Evolutionary conservation across 768 basidiomycete species (phyloP), one percentile per base, ranked within the genome.

Genomic region (Psilocybe cubensis): DNA sequence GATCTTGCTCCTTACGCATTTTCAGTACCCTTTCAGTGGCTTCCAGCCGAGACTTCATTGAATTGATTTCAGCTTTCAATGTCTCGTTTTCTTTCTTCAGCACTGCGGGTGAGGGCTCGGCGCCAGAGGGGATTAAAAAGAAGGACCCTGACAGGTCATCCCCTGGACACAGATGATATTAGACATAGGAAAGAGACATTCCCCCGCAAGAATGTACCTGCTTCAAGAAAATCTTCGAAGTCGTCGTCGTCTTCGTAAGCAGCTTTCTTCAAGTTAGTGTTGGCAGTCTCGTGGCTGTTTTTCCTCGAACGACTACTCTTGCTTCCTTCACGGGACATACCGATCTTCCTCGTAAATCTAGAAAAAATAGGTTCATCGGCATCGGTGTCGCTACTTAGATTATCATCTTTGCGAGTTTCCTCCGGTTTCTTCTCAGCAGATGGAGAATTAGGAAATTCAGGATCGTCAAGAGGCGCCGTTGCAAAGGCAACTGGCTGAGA

Each of bases 401-500:
- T 83, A 4, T 76, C 79, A 47, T 88, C 83, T 54, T 81, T 75
- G 7, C 72, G 76, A 27, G 68, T 62, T 8, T 62, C 63, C 55
- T 68, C 68, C 58, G 62, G 25, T 64, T 68, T 52, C 57, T 59
- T 65, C 48, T 58, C 60, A 10, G 66, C 44, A 27, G 59, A 38
- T 7, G 69, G 57, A 2, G 74, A 58, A 54, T 76, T 52, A 23
- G 65, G 40, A 44, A 68, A 65, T 47, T 79, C 79, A 8, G 74
- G 70, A 43, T 76, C 73, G 41, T 82, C 83, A 20, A 94, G 79
- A 14, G 93, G 91, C 12, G 87, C 86, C 6, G 89, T 92, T 4
- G 92, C 85, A 66, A 94, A 94, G 14, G 92, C 92, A 8, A 91
- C 85, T 3, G 89, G 88, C 64, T 92, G 90, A 3, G 90, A 88